Evolutionary conservation across 2,329 filamentous ascomycete species (phyloP), one percentile per base, ranked within the genome.

Genomic region (Ceratocystis eucalypticola): DNA sequence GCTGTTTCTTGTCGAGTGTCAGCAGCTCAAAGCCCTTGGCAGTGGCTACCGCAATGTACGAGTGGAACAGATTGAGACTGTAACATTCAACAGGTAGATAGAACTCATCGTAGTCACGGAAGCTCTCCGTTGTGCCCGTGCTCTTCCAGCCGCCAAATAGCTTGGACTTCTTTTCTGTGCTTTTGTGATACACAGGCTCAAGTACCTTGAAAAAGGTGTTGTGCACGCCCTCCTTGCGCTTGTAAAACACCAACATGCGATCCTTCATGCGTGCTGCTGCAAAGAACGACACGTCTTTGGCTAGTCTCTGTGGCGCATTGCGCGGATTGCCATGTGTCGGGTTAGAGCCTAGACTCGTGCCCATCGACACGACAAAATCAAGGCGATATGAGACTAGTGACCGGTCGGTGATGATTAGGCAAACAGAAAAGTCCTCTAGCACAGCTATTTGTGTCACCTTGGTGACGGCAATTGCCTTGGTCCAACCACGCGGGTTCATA

Each of bases 31-130:
- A 91, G 28, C 94, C 95, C 75, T 91, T 91, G 50, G 90, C 84
- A 0, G 93, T 97, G 22, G 90, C 87, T 61, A 99, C 91, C 8
- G 94, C 91, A 65, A 99, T 88, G 69, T 91, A 95, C 0, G 88
- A 91, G 74, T 96, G 91, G 83, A 97, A 99, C 64, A 99, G 84
- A 75, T 96, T 97, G 74, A 99, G 88, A 61, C 89, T 91, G 75
- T 88, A 96, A 75, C 91, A 96, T 74, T 99, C 95, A 1, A 89
- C 88, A 0, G 94, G 94, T 71, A 99, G 92, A 77, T 97, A 99
- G 76, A 99, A 99, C 71, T 97, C 94, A 77, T 99, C 94, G 74
- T 92, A 99, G 73, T 99, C 94, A 69, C 94, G 88, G 85, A 97
- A 99, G 71, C 93, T 93, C 71, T 99, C 94, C 0, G 93, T 96